phyloP scores from a whole-genome alignment of 768 basidiomycete species.

The Polyporus arcularius region DNA sequence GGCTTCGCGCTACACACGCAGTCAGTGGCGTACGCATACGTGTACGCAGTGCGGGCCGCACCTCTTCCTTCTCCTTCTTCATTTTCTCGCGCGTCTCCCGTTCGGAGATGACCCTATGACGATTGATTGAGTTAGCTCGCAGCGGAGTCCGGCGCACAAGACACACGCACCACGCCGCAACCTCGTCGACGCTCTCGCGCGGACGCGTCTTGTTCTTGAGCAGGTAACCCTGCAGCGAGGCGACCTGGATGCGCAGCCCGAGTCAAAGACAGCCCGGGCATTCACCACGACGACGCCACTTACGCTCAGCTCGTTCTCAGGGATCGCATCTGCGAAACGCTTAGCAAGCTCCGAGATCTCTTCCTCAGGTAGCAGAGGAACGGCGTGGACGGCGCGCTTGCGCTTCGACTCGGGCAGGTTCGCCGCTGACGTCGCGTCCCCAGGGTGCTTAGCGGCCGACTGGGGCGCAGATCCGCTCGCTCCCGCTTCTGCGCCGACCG shows the following conservation, averaged over 20 bases:
- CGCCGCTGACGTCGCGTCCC: slow-evolving; percentile 41
- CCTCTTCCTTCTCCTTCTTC: slow-evolving; percentile 76
- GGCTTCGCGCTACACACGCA: slow-evolving; percentile 60
- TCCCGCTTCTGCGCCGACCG: neutral
- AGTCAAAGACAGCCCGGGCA: neutral
- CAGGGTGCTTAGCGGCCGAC: slow-evolving; percentile 11
- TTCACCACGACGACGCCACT: slow-evolving; percentile 28
- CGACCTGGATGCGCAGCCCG: slow-evolving; percentile 52
- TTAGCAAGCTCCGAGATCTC: slow-evolving; percentile 80
- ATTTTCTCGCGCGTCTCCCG: slow-evolving; percentile 83
- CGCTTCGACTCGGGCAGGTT: slow-evolving; percentile 70
- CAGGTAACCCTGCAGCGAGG: slow-evolving; percentile 81
- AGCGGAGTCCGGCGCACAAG: neutral
- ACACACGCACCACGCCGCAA: slow-evolving; percentile 60
- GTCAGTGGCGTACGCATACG: neutral
- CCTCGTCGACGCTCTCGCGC: slow-evolving; percentile 80
- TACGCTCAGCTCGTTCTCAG: slow-evolving; percentile 87
- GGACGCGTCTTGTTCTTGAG: slow-evolving; percentile 92
- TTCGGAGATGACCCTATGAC: slow-evolving; percentile 62
- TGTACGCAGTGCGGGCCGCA: slow-evolving; percentile 18
- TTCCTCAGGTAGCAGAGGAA: slow-evolving; percentile 71
- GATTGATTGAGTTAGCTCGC: slow-evolving; percentile 1
- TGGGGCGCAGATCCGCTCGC: neutral
- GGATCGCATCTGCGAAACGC: slow-evolving; percentile 79
- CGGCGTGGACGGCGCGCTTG: slow-evolving; percentile 68